Percentiles rank a stretch among this genome's conserved stretches.
phyloP scores from a whole-genome alignment of 805 yeast species.

The Candida ponderosae region DNA sequence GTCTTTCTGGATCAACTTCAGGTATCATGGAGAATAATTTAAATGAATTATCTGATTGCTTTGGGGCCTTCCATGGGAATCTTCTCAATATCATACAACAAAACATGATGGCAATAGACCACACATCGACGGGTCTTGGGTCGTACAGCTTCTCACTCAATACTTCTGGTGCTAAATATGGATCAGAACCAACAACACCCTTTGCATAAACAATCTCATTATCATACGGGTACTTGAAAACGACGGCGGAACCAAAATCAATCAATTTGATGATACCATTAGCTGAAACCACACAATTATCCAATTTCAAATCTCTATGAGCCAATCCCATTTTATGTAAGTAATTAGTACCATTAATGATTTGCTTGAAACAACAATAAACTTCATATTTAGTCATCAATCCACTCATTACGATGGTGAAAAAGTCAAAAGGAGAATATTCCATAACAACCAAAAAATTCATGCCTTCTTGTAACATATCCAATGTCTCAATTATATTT shows the following conservation, averaged over 20 bases:
- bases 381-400: slow-evolving; percentile 76
- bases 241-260: slow-evolving; percentile 92
- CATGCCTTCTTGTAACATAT: slow-evolving; percentile 83
- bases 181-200: slow-evolving; percentile 85
- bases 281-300: slow-evolving; percentile 80
- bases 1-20: slow-evolving; percentile 20
- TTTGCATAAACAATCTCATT: slow-evolving; percentile 66
- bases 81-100: slow-evolving; percentile 88
- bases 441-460: slow-evolving; percentile 90
- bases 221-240: slow-evolving; percentile 80
- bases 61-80: slow-evolving; percentile 94
- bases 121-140: slow-evolving; percentile 88
- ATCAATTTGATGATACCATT: slow-evolving; percentile 84
- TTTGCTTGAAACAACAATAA: slow-evolving; percentile 85
- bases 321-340: slow-evolving; percentile 81
- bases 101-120: slow-evolving; percentile 88
- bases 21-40: slow-evolving; percentile 49
- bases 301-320: slow-evolving; percentile 86
- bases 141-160: slow-evolving; percentile 76
- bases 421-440: slow-evolving; percentile 86
- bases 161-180: slow-evolving; percentile 89
- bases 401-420: slow-evolving; percentile 91
- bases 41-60: slow-evolving; percentile 64
- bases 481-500: slow-evolving; percentile 85
- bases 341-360: slow-evolving; percentile 72